These are phyloP conservation scores for Colletotrichum cuscutae DNA, from an alignment of 2,329 filamentous ascomycete genomes.

Conservation along the genomic window DNA sequence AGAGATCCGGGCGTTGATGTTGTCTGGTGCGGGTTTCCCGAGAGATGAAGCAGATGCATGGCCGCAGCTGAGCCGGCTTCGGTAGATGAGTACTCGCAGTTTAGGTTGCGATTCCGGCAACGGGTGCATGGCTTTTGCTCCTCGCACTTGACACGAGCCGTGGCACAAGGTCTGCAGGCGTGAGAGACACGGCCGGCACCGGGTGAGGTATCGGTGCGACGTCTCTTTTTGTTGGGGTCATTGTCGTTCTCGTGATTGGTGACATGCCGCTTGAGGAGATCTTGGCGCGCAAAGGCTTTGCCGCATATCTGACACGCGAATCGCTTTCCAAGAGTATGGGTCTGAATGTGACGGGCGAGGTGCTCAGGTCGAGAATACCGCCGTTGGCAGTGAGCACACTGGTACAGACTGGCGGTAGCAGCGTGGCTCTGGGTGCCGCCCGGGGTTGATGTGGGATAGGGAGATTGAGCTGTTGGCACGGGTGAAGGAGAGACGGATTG, in stretches of 20 bases:
- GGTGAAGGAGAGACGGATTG: conserved; percentile 27
- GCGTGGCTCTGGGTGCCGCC: conserved; percentile 37
- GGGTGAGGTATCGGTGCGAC: conserved; percentile 56
- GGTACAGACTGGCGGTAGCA: conserved; percentile 49
- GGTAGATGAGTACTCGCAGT: conserved; percentile 53
- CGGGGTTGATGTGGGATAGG: conserved; percentile 14
- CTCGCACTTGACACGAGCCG: conserved; percentile 65
- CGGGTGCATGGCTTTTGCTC: conserved; percentile 64
- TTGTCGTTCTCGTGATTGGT: conserved; percentile 60
- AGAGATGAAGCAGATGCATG: conserved; percentile 56
- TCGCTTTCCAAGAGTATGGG: conserved; percentile 60
- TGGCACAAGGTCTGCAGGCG: conserved; percentile 62
- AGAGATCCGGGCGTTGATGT: conserved; percentile 34
- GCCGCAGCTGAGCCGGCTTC: conserved; percentile 53
- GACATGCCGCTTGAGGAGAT: conserved; percentile 63
- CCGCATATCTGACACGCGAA: conserved; percentile 62
- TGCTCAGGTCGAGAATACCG: conserved; percentile 65
- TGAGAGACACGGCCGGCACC: conserved; percentile 61
- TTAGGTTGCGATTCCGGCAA: conserved; percentile 58
- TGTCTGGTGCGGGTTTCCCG: conserved; percentile 45
- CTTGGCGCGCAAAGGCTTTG: conserved; percentile 64
- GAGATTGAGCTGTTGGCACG: background rate
- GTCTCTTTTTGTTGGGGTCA: conserved; percentile 58
- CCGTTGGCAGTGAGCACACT: conserved; percentile 62
- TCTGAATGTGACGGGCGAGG: conserved; percentile 62